Evolutionary conservation across 2,329 filamentous ascomycete species (phyloP), one percentile per base, ranked within the genome.

Genomic region (Plectosphaerella sp.): DNA sequence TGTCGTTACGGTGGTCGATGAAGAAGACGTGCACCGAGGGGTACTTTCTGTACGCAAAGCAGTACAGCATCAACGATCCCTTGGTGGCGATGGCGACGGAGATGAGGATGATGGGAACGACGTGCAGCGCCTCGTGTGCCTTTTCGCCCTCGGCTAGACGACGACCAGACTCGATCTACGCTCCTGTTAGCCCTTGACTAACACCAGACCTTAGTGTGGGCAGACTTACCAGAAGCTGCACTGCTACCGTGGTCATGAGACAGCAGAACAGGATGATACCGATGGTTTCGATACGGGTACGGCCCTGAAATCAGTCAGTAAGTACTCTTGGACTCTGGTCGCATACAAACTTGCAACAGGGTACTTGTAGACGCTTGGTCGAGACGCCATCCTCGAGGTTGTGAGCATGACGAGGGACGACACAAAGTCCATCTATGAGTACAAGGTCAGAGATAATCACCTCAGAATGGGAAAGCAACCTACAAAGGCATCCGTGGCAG

Each of bases 261-360:
- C 82, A 80, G 56, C 82, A 84, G 64, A 86, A 86, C 45, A 86
- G 75, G 59, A 87, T 82, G 55, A 86, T 82, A 25, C 82, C 83
- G 53, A 86, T 75, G 3, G 83, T 84, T 67, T 86, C 83, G 50
- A 86, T 79, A 52, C 83, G 75, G 5, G 76, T 84, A 8, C 83
- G 77, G 42, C 80, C 83, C 71, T 75, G 58, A 16, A 39, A 24
- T 15, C 25, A 37, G 48, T 56, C 55, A 24, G 20, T 20, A 39
- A 52, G 49, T 52, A 28, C 39, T 36, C 22, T 35, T 6, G 46
- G 37, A 39, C 50, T 41, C 36, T 36, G 5, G n/a, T 42, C 14
- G 15, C 50, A 53, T 12, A 33, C 8, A 49, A 50, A 67, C 71
- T 58, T 59, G 75, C 73, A 24, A 86, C 82, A 16, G 82, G 82